Base-by-base conservation (phyloP, 2,329 filamentous ascomycete genomes). In the Aureobasidium sp. region DNA sequence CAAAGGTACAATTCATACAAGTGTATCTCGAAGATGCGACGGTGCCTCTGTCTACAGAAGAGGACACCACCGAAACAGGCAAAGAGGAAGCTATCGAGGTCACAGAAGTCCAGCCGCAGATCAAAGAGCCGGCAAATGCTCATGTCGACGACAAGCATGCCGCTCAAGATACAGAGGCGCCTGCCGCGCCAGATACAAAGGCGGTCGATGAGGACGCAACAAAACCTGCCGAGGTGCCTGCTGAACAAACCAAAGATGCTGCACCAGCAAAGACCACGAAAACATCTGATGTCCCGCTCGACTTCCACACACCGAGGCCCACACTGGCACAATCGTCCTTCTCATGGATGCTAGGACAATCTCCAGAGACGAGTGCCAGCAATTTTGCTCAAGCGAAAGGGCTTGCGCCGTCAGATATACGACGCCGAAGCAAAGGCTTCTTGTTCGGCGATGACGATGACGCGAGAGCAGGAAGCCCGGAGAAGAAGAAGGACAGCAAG, bases 281-380 rank as follows among this genome's bases (percentile, higher is more conserved):
- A 29, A 31, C 55, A 40, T 1, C 55, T 21, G 33, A 50, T 10
- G 7, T 49, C 4, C 60, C 55, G 4, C 29, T 38, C 6, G 35
- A 42, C 53, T 54, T 54, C 35, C 50, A 49, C 40, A 53, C 60
- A 27, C 60, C 60, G 25, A 23, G 46, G 23, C 87, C 86, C 3
- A 83, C 80, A 0, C 78, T 90, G 35, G 86, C 86, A 1, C 86
- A 89, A 65, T 90, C 88, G 8, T 87, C 85, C 4, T 91, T 90
- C 70, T 85, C 87, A 1, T 90, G 86, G 86, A 91, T 91, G 87
- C 77, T 91, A 2, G 84, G 65, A 7, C 60, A 69, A 47, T 47
- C 55, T 8, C 55, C 55, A 21, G 59, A 63, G 9, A 45, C 49
- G 10, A 62, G 37, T n/a, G 19, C 58, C 13, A 57, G 47, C 47